Conservation (phyloP, 129 eudicot genomes). For the Solidago caesia region DNA sequence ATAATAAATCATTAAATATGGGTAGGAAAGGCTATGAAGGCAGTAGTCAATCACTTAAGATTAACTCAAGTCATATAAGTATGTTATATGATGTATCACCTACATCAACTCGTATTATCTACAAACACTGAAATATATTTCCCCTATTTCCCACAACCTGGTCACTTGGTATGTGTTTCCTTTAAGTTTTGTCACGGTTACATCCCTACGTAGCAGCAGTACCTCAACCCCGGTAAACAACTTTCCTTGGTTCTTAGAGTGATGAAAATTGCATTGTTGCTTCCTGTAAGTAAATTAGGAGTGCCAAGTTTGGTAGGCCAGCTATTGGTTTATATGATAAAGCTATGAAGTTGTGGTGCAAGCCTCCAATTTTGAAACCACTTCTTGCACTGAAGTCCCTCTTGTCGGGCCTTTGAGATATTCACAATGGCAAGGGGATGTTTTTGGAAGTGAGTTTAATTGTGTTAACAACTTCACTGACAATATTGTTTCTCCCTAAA, state of each 20-base stretch:
- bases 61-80: too few relatives aligned
- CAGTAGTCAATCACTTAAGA: too few relatives aligned
- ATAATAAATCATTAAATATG: too few relatives aligned
- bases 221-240: constrained; percentile 77
- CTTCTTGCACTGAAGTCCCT: constrained; percentile 83
- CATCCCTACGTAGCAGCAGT: constrained; percentile 19
- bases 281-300: constrained; percentile 50
- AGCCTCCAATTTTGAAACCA: constrained; percentile 74
- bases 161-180: constrained; percentile 13
- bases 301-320: background rate
- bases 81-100: too few relatives aligned
- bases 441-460: constrained; percentile 73
- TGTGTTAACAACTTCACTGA: constrained; percentile 74
- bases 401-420: constrained; percentile 73
- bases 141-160: too few relatives aligned
- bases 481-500: constrained; percentile 73
- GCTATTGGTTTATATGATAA: constrained; percentile 5
- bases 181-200: constrained; percentile 8
- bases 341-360: constrained; percentile 19
- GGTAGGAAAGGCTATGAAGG: too few relatives aligned
- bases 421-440: constrained; percentile 88
- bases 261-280: constrained; percentile 80
- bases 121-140: too few relatives aligned
- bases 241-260: constrained; percentile 49
- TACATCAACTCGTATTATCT: too few relatives aligned